Base-by-base conservation (phyloP, 495 filamentous ascomycete species). In the Jackrogersella minutella region DNA sequence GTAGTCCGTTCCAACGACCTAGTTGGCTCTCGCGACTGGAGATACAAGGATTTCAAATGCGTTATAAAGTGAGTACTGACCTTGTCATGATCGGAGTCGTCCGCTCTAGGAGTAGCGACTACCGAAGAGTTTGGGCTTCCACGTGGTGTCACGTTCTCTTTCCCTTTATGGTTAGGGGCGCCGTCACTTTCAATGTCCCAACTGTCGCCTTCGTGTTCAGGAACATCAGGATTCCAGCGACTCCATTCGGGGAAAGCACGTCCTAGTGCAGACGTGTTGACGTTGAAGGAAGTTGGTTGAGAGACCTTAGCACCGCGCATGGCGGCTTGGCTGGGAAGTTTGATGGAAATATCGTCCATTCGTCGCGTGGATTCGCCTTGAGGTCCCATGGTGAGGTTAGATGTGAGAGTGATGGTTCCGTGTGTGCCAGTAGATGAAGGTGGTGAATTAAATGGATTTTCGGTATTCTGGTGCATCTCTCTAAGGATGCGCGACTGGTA, bases 231-330 rank as follows among this genome's bases (percentile, higher is more conserved):
- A 28, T 66, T 61, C 47, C 66, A 69, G 10, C 72, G 69, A 37
- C 73, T 77, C 79, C 79, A 89, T 65, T 89, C 82, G 19, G 88
- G 88, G 74, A 90, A 89, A 51, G 83, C 80, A 66, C 82, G 84
- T 19, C 84, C 85, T 41, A 90, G 78, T 33, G 82, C 86, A 7
- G 87, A 90, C 5, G 86, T 89, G 76, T 89, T 86, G 68, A 89
- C 81, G 30, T 61, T 49, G 16, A 68, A 62, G 13, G 62, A 39
- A 39, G 60, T 31, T 19, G 51, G 60, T n/a, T 63, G 68, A 13
- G 66, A 37, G 4, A 53, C 26, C 36, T 67, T 70, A 4, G 49
- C 17, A 24, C 44, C 33, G 3, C 62, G 57, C 68, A 55, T 58
- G 30, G 58, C 39, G 33, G 56, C 44, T 44, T 66, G 51, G 47